Base-by-base conservation (phyloP, 306 rosid species). In the Gleditsia sinensis region DNA sequence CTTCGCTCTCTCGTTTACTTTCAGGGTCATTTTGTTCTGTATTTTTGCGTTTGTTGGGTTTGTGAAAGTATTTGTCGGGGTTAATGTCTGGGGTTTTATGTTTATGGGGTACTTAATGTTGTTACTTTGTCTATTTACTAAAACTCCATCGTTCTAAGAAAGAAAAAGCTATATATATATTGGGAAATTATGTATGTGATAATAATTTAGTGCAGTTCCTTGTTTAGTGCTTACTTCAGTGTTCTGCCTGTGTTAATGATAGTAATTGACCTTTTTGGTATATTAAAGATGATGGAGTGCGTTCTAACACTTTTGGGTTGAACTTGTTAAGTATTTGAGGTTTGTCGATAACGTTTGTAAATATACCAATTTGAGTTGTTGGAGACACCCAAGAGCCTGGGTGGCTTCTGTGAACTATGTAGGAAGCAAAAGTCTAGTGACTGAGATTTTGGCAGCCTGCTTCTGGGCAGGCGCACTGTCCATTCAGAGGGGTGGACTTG, bases 361-460 rank as follows among this genome's bases (percentile, higher is more conserved):
- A 67, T 66, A 55, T 53, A 63, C 19, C 28, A 10, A 9, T 34
- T 12, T 37, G 48, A 62, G 50, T 37, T 3, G 50, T 9, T 19
- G 69, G 69, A 62, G 17, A 37, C 30, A 24, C 36, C 1, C 27
- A 5, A 3, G 67, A 32, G 66, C 17, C 46, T 17, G 9, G 24
- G 24, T 33, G 6, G 46, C 25, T 19, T 34, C 20, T 9, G 14
- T 7, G 64, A 59, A 59, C 11, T 6, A 6, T 6, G 54, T 60
- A 16, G 30, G 13, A 36, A 61, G 46, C 37, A 19, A 37, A 59
- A 25, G 33, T 14, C 12, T 4, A 21, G 69, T 63, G 36, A 11
- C 30, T 65, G 9, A 28, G 34, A 46, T 55, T 79, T 65, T 42
- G 12, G 33, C 50, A 30, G 55, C 36, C 58, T 65, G 66, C 45